Base-by-base conservation (phyloP, 2,329 filamentous ascomycete species). In the Verticillium zaregamsianum region DNA sequence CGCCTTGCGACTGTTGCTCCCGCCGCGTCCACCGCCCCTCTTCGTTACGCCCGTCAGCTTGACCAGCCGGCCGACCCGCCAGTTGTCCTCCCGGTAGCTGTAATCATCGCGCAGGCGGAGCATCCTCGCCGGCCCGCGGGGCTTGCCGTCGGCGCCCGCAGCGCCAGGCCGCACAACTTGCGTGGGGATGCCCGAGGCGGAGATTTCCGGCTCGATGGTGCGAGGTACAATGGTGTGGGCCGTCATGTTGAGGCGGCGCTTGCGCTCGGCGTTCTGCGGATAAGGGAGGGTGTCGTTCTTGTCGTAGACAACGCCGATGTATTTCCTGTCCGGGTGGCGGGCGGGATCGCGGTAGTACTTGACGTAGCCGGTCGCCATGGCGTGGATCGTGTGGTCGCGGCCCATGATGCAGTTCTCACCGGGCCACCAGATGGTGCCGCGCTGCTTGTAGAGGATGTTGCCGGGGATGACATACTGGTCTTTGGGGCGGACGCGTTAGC, bases 401-500 rank as follows among this genome's bases (percentile, higher is more conserved):
- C 95, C 95, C 82, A 98, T 94, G 70, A 89, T 91, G 76, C 91
- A 92, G 79, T 99, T 98, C 75, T 98, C 95, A 70, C 95, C 95
- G 1, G 95, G 90, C 75, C 90, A 94, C 95, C 95, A 99, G 71
- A 89, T 86, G 4, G 95, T 96, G 69, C 95, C 95, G 71, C 94
- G 90, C 78, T 99, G 95, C 74, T 92, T 93, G 86, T 95, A 99
- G 78, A 99, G 91, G 77, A 99, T 99, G 81, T 97, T 98, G 60
- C 95, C 95, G 5, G 93, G 90, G 62, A 97, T 90, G 39, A 99
- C 95, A 76, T 90, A 96, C 80, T 97, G 90, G 74, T 94, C 90
- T 93, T 72, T 62, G 15, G 3, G 39, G 25, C 20, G 56, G n/a
- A 56, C 39, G 55, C 55, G 39, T 67, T 60, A 64, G 63, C 61